Conservation (phyloP, 129 eudicot genomes). For the Flaveria sonorensis region DNA sequence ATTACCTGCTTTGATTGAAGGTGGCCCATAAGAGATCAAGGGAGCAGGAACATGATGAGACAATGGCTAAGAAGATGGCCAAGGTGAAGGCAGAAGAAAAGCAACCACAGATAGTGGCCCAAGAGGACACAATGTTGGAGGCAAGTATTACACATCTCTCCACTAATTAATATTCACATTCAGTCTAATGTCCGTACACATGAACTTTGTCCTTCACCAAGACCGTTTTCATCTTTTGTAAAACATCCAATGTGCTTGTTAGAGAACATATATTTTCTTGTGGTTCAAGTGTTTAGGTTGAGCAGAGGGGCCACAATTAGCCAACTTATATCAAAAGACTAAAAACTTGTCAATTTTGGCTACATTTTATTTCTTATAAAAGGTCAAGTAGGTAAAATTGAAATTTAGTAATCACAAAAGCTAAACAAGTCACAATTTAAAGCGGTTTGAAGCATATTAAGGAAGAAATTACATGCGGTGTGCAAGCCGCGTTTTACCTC, state of each 20-base stretch:
- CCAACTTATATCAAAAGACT: background rate
- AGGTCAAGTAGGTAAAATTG: background rate
- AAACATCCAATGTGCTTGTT: background rate
- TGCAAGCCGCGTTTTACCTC: too few species aligned
- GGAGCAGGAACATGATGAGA: background rate
- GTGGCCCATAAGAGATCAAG: constrained; percentile 14
- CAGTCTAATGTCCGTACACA: background rate
- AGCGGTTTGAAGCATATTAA: too few species aligned
- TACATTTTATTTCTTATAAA: too few species aligned
- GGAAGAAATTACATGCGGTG: too few species aligned
- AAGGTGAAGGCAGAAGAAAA: background rate
- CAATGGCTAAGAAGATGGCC: constrained; percentile 19
- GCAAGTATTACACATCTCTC: background rate
- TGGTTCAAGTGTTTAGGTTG: background rate
- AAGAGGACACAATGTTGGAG: background rate
- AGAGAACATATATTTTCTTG: background rate
- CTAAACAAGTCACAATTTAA: too few species aligned
- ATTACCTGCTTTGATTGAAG: background rate
- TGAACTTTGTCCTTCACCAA: background rate
- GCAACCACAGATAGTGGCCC: background rate
- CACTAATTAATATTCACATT: background rate
- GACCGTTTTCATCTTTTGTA: background rate
- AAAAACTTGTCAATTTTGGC: too few species aligned
- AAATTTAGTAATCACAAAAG: background rate
- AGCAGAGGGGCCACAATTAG: background rate